Conservation (phyloP, 306 rosid genomes). For the Dalbergia cochinchinensis region DNA sequence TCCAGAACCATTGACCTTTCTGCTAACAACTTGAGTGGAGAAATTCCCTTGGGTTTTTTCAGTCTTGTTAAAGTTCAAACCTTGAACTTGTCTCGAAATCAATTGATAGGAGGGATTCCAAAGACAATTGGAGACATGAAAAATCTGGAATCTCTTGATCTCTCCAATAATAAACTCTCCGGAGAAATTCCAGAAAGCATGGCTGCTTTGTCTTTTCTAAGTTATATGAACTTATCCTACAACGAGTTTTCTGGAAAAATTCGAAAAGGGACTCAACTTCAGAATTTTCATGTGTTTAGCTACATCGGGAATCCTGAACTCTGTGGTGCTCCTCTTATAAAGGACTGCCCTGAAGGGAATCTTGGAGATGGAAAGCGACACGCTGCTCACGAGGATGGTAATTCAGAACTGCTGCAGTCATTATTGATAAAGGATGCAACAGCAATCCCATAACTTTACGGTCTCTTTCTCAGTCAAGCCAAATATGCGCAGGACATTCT, state of each 20-base stretch:
- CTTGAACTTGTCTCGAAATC: constrained; percentile 7
- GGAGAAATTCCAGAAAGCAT: constrained; percentile 7
- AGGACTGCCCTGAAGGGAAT: neutral
- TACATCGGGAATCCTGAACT: neutral
- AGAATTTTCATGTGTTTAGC: neutral
- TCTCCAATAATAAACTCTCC: neutral
- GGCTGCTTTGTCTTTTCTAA: neutral
- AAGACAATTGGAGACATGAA: neutral
- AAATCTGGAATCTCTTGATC: constrained; percentile 20
- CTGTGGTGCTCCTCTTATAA: neutral
- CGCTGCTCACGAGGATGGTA: no score
- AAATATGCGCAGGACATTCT: no score
- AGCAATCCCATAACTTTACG: no score
- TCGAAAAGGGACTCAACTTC: neutral
- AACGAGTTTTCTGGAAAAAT: neutral
- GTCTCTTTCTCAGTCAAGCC: no score
- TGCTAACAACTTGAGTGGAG: no score
- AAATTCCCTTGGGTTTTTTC: neutral
- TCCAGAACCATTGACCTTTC: constrained; percentile 4
- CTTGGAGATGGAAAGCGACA: no score
- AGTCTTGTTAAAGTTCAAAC: neutral
- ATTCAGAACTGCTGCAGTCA: no score
- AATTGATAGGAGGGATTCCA: neutral
- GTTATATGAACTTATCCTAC: neutral
- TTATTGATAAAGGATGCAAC: no score